Percentiles rank a stretch among this genome's conserved stretches.
These are phyloP conservation scores for Glycine latifolia DNA, from an alignment of 306 rosid genomes.

Conservation along the genomic window DNA sequence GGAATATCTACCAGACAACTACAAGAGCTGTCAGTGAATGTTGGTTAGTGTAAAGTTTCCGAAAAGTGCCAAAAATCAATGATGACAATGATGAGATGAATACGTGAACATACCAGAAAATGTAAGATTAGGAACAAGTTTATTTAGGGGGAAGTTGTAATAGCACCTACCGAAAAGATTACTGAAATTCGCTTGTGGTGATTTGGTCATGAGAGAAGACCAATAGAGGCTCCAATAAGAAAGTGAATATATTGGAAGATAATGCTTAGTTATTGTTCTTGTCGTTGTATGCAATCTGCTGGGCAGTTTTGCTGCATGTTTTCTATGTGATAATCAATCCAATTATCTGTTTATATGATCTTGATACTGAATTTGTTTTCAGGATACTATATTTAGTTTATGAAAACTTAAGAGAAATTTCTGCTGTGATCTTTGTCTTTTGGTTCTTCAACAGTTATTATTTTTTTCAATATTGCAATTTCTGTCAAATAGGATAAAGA, in stretches of 20 bases:
- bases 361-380: conserved; percentile 1
- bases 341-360: conserved; percentile 11
- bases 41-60: background rate
- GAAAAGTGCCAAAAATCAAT: background rate
- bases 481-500: conserved; percentile 26
- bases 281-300: no score
- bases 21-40: background rate
- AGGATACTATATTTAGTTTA: conserved; percentile 5
- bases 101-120: background rate
- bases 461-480: conserved; percentile 28
- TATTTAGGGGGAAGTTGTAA: background rate
- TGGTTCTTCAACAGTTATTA: conserved; percentile 6
- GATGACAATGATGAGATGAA: background rate
- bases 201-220: no score
- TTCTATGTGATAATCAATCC: conserved; percentile 14
- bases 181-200: no score
- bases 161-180: no score
- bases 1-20: background rate
- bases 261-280: no score
- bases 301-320: no score
- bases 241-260: no score
- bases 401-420: background rate
- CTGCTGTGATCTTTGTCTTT: conserved; percentile 5
- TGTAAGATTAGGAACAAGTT: background rate
- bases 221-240: no score